A percentile compares a stretch with the other conserved stretches of the same genome.
These are phyloP conservation scores for Colletotrichum cereale DNA, from an alignment of 2,329 filamentous ascomycete species.

Conservation along the genomic window DNA sequence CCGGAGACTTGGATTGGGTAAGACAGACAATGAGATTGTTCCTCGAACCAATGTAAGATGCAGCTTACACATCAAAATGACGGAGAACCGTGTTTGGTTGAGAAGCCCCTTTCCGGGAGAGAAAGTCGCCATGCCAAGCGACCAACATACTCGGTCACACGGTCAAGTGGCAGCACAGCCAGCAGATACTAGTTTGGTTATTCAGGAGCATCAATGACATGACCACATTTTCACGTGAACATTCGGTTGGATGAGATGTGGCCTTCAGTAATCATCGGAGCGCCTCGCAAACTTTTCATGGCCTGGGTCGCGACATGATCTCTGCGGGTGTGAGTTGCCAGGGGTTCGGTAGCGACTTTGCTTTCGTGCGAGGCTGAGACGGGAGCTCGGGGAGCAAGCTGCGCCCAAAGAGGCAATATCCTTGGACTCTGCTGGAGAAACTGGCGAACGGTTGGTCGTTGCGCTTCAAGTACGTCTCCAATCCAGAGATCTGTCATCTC, in stretches of 20 bases:
- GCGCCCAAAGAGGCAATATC: slow-evolving; percentile 24
- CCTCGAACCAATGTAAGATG: slow-evolving; percentile 3
- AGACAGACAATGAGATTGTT: not conserved
- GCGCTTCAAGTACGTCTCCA: slow-evolving; percentile 27
- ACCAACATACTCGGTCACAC: not conserved
- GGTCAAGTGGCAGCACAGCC: slow-evolving; percentile 8
- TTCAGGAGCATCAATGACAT: not conserved
- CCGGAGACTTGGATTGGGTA: slow-evolving; percentile 4
- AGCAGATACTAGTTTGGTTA: not conserved
- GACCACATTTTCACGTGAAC: slow-evolving; percentile 8
- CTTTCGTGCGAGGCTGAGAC: slow-evolving; percentile 5
- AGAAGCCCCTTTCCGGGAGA: not conserved
- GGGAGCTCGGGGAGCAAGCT: not conserved
- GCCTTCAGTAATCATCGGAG: not conserved
- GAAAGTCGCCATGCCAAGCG: not conserved
- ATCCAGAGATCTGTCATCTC: slow-evolving; percentile 5
- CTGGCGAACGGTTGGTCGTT: slow-evolving; percentile 37
- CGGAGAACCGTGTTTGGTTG: not conserved
- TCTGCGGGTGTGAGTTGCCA: slow-evolving; percentile 16
- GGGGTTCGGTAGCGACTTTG: slow-evolving; percentile 1
- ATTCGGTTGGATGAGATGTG: not conserved
- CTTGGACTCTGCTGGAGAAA: slow-evolving; percentile 2
- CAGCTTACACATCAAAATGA: not conserved
- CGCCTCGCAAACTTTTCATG: not conserved
- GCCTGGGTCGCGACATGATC: slow-evolving; percentile 6